Base-by-base conservation (phyloP, 179 eudicot species). In the Heliamphora pulchella region DNA sequence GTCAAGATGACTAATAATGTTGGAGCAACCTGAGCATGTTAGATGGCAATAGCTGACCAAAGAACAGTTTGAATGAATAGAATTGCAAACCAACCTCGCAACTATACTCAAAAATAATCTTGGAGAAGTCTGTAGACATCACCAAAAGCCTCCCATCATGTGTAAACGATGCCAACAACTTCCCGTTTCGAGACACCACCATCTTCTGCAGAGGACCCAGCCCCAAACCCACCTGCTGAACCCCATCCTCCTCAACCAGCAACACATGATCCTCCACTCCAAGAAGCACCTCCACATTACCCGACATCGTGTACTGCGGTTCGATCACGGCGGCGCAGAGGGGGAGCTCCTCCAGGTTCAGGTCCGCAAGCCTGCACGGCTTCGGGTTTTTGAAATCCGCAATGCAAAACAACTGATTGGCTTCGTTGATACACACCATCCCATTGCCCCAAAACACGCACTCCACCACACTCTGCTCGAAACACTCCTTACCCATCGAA, bases 361-460 rank as follows among this genome's bases (percentile, higher is more conserved):
- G 87, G 67, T 94, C 94, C 1, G 97, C 97, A 80, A 96, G 78
- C 88, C 90, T 90, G 22, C 85, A 78, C 0, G 86, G 83, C 15
- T 74, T 86, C 39, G 93, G 86, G 65, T 81, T 89, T 82, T 89
- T 85, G 48, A 94, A 89, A 86, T 96, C 99, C 5, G 92, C 86
- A 46, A 96, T 88, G 44, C 92, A 89, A 17, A 94, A 94, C 67
- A 96, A 75, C 76, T 89, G 90, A 75, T 89, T 87, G 43, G 89
- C 92, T 87, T 96, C 99, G 63, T 91, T 96, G 66, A 96, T 87
- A 80, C 98, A 94, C 58, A 94, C 97, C 53, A 92, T 87, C 1
- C 98, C 99, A 80, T 90, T 94, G 58, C 98, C 98, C 98, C 98
- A 96, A 84, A 96, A 94, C 79, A 94, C 91, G 75, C 99, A 96